phyloP scores from a whole-genome alignment of 768 basidiomycete genomes.

The Tephrocybe sp. region DNA sequence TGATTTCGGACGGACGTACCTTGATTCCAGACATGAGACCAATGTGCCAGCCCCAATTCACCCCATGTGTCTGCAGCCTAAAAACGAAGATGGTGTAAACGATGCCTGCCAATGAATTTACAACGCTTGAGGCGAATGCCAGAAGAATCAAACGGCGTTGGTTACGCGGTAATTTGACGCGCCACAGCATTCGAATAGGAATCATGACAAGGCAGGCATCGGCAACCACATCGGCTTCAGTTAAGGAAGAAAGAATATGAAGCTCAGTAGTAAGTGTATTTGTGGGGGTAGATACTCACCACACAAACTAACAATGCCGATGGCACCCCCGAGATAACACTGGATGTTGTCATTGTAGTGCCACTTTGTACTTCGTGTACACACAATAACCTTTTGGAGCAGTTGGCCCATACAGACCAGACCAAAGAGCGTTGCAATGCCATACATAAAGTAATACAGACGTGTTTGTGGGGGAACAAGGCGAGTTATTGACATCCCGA shows the following conservation, averaged over 20 bases:
- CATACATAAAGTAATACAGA: slow-evolving; percentile 4
- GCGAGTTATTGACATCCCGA: slow-evolving; percentile 19
- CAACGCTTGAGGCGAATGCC: slow-evolving; percentile 24
- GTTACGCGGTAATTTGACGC: slow-evolving; percentile 17
- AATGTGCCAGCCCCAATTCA: slow-evolving; percentile 8
- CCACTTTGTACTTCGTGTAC: slow-evolving; percentile 12
- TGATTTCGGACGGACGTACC: slow-evolving; percentile 10
- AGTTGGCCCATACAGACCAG: slow-evolving; percentile 11
- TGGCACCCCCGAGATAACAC: slow-evolving; percentile 10
- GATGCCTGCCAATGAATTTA: slow-evolving; percentile 21
- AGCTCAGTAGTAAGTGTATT: too few relatives aligned
- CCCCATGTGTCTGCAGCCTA: slow-evolving; percentile 1
- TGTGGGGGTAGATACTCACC: slow-evolving; percentile 6
- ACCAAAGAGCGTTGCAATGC: slow-evolving; percentile 8
- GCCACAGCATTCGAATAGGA: slow-evolving; percentile 26
- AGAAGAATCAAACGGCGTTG: slow-evolving; percentile 22
- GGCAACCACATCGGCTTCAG: slow-evolving; percentile 23
- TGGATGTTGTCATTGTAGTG: slow-evolving; percentile 9
- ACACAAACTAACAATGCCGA: slow-evolving; percentile 12
- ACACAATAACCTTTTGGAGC: slow-evolving; percentile 14
- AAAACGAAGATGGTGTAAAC: slow-evolving; percentile 21
- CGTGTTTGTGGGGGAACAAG: slow-evolving; percentile 9
- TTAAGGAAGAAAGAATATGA: not conserved
- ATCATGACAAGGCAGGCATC: slow-evolving; percentile 24
- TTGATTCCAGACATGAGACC: slow-evolving; percentile 17